These are phyloP conservation scores for Phyllosticta citriasiana DNA, from an alignment of 2,329 filamentous ascomycete genomes.

Conservation along the genomic window DNA sequence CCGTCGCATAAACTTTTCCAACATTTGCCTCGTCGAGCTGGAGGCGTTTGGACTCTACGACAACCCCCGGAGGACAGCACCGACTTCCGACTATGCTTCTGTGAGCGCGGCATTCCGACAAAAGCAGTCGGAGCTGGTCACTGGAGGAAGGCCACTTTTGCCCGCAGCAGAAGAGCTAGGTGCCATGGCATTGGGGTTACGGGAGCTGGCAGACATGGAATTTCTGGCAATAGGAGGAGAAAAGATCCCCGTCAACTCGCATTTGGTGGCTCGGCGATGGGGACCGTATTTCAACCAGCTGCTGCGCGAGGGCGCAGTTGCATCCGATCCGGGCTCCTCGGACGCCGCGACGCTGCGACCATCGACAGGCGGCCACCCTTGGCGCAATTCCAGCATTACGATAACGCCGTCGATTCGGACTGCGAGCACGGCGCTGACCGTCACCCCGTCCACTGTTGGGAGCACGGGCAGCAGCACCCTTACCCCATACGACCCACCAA, in stretches of 20 bases:
- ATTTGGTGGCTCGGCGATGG: constrained; percentile 80
- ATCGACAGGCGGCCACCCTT: constrained; percentile 39
- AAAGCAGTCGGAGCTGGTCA: constrained; percentile 46
- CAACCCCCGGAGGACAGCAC: constrained; percentile 70
- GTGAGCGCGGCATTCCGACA: constrained; percentile 59
- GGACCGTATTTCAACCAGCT: constrained; percentile 93
- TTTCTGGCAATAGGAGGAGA: constrained; percentile 86
- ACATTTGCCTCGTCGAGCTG: constrained; percentile 92
- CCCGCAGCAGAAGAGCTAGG: constrained; percentile 77
- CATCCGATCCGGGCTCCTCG: constrained; percentile 55
- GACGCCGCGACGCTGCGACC: constrained; percentile 69
- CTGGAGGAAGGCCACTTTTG: constrained; percentile 66
- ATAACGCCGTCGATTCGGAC: constrained; percentile 61
- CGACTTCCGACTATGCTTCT: constrained; percentile 75
- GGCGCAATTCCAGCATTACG: constrained; percentile 73
- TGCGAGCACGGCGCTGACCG: constrained; percentile 32
- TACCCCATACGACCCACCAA: constrained; percentile 40
- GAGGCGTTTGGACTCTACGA: constrained; percentile 97
- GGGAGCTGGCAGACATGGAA: constrained; percentile 95
- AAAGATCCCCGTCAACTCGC: constrained; percentile 85
- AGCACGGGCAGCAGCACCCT: constrained; percentile 25
- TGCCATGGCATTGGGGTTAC: constrained; percentile 63
- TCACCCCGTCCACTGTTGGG: constrained; percentile 29
- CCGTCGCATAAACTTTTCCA: constrained; percentile 91
- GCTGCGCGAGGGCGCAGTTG: constrained; percentile 65